Percentiles rank a stretch among this genome's conserved stretches.
Conservation (phyloP, 1,139 yeast genomes). For the Debaryomyces subglobosus region DNA sequence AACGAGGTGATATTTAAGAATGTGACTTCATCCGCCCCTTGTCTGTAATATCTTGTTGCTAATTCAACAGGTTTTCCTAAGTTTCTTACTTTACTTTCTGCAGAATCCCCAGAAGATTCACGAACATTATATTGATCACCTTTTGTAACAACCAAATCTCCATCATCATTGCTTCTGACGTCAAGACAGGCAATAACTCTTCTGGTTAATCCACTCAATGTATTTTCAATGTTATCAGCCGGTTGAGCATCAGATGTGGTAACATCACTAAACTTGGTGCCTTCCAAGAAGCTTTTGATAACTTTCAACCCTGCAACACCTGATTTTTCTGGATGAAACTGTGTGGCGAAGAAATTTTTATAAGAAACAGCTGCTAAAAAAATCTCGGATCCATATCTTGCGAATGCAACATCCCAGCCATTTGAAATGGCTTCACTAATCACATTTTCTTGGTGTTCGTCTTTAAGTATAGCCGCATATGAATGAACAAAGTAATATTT, state of each 20-base stretch:
- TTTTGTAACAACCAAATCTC: slow-evolving; percentile 94
- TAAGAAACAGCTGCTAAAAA: slow-evolving; percentile 83
- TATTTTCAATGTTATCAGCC: slow-evolving; percentile 40
- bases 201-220: slow-evolving; percentile 75
- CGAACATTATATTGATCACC: slow-evolving; percentile 98
- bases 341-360: slow-evolving; percentile 88
- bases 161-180: slow-evolving; percentile 91
- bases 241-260: slow-evolving; percentile 22
- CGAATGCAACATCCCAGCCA: slow-evolving; percentile 81
- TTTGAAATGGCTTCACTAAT: slow-evolving; percentile 34
- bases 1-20: slow-evolving; percentile 93
- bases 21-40: slow-evolving; percentile 97
- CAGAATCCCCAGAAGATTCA: slow-evolving; percentile 52
- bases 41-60: slow-evolving; percentile 85
- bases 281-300: slow-evolving; percentile 69
- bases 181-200: slow-evolving; percentile 95
- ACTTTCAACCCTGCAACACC: slow-evolving; percentile 86
- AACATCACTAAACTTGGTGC: slow-evolving; percentile 34
- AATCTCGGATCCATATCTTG: slow-evolving; percentile 75
- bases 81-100: slow-evolving; percentile 67
- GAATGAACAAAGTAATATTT: slow-evolving; percentile 96
- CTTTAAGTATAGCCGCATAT: slow-evolving; percentile 68
- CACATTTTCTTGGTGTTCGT: slow-evolving; percentile 29
- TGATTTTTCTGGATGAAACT: slow-evolving; percentile 96
- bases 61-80: slow-evolving; percentile 94